Percentiles rank a stretch among this genome's conserved stretches.
Conservation (phyloP, 2,329 filamentous ascomycete genomes). For the Alternaria viburni region DNA sequence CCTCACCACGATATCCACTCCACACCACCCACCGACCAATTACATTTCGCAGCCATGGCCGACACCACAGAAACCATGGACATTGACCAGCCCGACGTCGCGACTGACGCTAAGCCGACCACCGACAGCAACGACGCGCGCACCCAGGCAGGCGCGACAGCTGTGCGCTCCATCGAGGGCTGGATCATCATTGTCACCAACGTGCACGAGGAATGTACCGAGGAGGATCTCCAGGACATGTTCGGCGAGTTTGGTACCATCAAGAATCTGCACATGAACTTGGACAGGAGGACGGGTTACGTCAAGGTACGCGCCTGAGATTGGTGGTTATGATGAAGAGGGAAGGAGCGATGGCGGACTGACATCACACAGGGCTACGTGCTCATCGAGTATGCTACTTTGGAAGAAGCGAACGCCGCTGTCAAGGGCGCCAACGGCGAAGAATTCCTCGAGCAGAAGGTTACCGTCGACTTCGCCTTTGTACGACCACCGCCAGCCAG, state of each 20-base stretch:
- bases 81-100: conserved; percentile 43
- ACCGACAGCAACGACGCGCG: conserved; percentile 67
- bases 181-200: conserved; percentile 90
- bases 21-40: conserved; percentile 4
- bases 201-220: conserved; percentile 84
- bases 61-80: conserved; percentile 53
- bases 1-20: background rate
- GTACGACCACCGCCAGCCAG: conserved; percentile 72
- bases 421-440: conserved; percentile 79
- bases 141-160: conserved; percentile 75
- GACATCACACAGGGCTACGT: conserved; percentile 71
- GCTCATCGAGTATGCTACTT: conserved; percentile 81
- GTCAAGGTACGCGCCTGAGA: conserved; percentile 69
- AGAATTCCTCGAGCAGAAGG: conserved; percentile 80
- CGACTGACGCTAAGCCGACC: conserved; percentile 14
- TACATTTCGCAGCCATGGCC: conserved; percentile 46
- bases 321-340: background rate
- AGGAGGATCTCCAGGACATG: conserved; percentile 80
- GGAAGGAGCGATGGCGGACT: background rate
- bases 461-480: conserved; percentile 84
- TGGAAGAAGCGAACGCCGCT: conserved; percentile 79
- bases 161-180: conserved; percentile 85
- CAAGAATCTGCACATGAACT: conserved; percentile 83
- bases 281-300: conserved; percentile 82
- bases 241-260: conserved; percentile 87